phyloP scores from a whole-genome alignment of 306 rosid species.

The Lathyrus aphaca region DNA sequence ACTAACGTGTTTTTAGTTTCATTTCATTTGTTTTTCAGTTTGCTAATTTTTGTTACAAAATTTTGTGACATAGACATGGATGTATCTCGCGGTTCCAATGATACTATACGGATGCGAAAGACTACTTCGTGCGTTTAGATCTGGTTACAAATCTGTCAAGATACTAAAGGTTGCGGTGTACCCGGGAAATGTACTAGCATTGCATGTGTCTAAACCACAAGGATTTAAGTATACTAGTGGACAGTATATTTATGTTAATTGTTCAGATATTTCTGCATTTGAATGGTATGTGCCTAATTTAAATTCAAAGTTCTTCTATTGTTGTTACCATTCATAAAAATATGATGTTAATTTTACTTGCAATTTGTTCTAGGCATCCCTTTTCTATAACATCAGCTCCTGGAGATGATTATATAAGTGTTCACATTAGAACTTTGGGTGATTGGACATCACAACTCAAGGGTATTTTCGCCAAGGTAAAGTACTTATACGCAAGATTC shows the following conservation, averaged over 20 bases:
- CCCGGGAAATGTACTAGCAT: conserved; percentile 87
- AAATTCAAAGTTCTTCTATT: not conserved
- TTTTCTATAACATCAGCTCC: conserved; percentile 90
- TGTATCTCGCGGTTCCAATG: conserved; percentile 83
- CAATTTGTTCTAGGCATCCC: conserved; percentile 62
- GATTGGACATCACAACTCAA: conserved; percentile 89
- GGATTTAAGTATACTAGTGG: conserved; percentile 87
- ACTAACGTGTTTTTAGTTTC: no score
- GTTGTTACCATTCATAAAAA: not conserved
- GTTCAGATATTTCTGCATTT: conserved; percentile 75
- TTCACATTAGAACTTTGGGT: conserved; percentile 82
- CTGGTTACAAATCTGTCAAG: conserved; percentile 60
- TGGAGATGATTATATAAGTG: conserved; percentile 75
- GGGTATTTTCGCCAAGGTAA: conserved; percentile 72
- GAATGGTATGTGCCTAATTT: conserved; percentile 64
- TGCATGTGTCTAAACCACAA: conserved; percentile 78
- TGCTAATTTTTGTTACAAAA: not conserved
- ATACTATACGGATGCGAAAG: conserved; percentile 74
- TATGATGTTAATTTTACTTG: not conserved
- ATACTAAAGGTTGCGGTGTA: conserved; percentile 83
- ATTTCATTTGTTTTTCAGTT: not conserved
- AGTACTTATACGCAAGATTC: not conserved
- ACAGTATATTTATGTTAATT: conserved; percentile 74
- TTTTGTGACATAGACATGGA: conserved; percentile 65
- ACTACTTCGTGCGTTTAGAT: conserved; percentile 71